Percentiles rank a stretch among this genome's conserved stretches.
These are phyloP conservation scores for Aspergillus floridensis DNA, from an alignment of 2,329 filamentous ascomycete species.

Conservation along the genomic window DNA sequence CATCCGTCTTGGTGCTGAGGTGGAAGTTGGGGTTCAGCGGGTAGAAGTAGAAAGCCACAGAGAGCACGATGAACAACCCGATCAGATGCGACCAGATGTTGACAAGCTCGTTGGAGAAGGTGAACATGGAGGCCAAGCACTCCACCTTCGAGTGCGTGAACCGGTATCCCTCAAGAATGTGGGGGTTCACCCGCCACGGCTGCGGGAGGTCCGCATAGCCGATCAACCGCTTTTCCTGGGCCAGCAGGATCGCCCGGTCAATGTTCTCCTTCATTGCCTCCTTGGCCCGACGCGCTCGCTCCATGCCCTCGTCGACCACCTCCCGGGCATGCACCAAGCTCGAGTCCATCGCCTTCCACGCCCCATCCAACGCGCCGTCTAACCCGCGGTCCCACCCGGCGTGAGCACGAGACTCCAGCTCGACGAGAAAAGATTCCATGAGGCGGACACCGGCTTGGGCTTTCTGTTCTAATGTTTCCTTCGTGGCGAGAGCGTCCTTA, in stretches of 20 bases:
- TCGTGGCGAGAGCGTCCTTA: slow-evolving; percentile 77
- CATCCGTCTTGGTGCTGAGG: slow-evolving; percentile 79
- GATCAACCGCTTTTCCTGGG: slow-evolving; percentile 77
- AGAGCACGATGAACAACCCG: slow-evolving; percentile 80
- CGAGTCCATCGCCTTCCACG: slow-evolving; percentile 76
- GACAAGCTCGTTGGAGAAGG: slow-evolving; percentile 85
- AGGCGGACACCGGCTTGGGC: slow-evolving; percentile 81
- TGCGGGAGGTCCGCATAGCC: slow-evolving; percentile 84
- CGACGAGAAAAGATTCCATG: slow-evolving; percentile 78
- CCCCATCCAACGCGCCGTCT: slow-evolving; percentile 73
- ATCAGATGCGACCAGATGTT: slow-evolving; percentile 98
- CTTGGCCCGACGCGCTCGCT: slow-evolving; percentile 77
- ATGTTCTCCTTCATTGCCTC: slow-evolving; percentile 81
- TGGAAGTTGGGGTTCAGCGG: slow-evolving; percentile 83
- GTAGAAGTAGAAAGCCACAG: slow-evolving; percentile 94
- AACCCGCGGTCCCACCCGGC: slow-evolving; percentile 76
- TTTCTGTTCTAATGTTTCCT: slow-evolving; percentile 88
- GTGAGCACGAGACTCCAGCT: slow-evolving; percentile 79
- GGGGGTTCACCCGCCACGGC: slow-evolving; percentile 92
- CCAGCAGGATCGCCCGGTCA: slow-evolving; percentile 70
- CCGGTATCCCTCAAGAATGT: slow-evolving; percentile 87
- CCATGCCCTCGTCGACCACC: slow-evolving; percentile 77
- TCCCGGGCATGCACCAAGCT: slow-evolving; percentile 70
- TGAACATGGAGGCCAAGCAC: slow-evolving; percentile 79
- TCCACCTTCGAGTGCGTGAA: slow-evolving; percentile 90